A percentile compares a stretch with the other conserved stretches of the same genome.
Conservation (phyloP, 495 filamentous ascomycete species). For the Saxophila tyrrhenica region DNA sequence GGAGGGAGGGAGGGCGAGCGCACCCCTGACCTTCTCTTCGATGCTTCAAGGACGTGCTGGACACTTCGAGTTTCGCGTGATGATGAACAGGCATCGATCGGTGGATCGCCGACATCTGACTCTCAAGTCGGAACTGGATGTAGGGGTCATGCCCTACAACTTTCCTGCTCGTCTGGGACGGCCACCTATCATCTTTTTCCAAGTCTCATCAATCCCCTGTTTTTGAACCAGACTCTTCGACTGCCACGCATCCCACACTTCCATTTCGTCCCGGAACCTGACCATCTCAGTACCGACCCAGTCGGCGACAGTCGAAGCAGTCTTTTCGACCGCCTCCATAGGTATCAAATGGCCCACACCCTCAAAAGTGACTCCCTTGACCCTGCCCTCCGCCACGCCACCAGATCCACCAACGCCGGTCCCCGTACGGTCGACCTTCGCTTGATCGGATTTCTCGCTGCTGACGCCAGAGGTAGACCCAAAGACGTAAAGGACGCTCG, state of each 20-base stretch:
- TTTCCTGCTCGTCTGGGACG: background rate
- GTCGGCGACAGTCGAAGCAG: conserved; percentile 22
- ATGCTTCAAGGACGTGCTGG: too few species aligned
- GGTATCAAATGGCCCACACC: conserved; percentile 72
- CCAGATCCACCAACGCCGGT: conserved; percentile 54
- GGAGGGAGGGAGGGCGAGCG: too few species aligned
- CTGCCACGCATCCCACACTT: conserved; percentile 43
- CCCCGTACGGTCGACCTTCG: conserved; percentile 53
- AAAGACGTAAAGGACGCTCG: conserved; percentile 70
- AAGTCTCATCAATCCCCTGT: background rate
- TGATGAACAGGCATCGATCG: too few species aligned
- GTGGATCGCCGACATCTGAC: too few species aligned
- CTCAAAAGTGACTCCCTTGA: conserved; percentile 54
- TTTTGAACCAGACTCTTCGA: background rate
- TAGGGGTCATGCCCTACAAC: too few species aligned
- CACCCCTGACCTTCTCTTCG: too few species aligned
- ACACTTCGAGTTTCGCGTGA: too few species aligned
- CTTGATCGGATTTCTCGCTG: conserved; percentile 33
- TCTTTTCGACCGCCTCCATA: conserved; percentile 15
- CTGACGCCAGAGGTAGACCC: conserved; percentile 52
- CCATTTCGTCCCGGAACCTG: conserved; percentile 10
- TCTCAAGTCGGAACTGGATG: too few species aligned
- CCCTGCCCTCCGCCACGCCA: conserved; percentile 49
- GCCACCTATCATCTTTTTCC: background rate
- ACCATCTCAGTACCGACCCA: conserved; percentile 14